Evolutionary conservation across 106 monocot species (phyloP), one percentile per base, ranked within the genome.

Genomic region (Dendrobium chrysotoxum): DNA sequence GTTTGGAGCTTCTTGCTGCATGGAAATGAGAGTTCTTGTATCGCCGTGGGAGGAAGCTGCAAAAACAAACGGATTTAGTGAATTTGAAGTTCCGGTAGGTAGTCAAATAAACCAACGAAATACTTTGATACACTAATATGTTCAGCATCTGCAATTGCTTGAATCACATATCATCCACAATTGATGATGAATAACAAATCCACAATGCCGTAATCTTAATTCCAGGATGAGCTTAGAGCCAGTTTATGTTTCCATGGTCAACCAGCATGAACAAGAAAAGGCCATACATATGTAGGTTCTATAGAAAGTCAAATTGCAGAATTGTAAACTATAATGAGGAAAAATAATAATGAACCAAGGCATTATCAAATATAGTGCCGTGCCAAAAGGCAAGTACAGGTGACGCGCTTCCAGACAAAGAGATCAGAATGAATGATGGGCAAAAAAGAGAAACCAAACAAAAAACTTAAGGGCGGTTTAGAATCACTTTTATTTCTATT

Each of bases 21-120:
- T 42, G 74, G 30, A 1, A 75, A 75, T 42, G 74, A 21, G 21
- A 75, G 74, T 5, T 75, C 39, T n/a, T 75, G 74, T n/a, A 18
- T 75, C 39, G 7, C 74, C 39, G n/a, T 5, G 40, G 41, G 21
- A 75, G 74, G 74, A 75, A 75, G 74, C 74, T 75, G 74, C 74
- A 75, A 75, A 75, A 75, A 41, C 40, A 74, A 41, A 42, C 3
- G 20, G 40, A 75, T 41, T 41, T 75, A 8, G 20, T 42, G 0
- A 42, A 42, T 41, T 42, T n/a, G 13, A 75, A 39, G 67, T 28
- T 35, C 71, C 71, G 38, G 71, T 31, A 71, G 13, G 38, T 28
- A 17, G 13, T 28, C 28, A 71, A 31, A 71, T 38, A 71, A 38
- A 71, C 38, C 10, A 71, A 26, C n/a, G 57, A 26, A 65, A 65